Base-by-base conservation (phyloP, 352 stramenopile species). In the Plasmopara viticola region DNA sequence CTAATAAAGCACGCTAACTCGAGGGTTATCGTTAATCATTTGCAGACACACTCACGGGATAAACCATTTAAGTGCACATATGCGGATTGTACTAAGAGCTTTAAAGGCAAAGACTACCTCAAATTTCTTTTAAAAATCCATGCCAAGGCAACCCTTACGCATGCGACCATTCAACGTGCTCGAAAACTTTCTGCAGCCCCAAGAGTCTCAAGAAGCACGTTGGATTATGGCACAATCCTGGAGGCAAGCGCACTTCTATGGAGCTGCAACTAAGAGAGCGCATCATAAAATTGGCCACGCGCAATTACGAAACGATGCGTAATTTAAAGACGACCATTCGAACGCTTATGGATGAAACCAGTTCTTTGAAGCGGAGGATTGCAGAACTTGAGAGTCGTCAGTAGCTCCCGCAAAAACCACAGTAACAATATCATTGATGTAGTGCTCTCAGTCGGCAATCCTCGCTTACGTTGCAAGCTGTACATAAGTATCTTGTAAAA, bases 61-160 rank as follows among this genome's bases (percentile, higher is more conserved):
- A 92, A 93, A 45, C 84, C 84, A 38, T 94, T 87, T 66, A 88
- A 88, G 48, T 94, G 84, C 65, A 87, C 78, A 47, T 92, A 91
- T 58, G 64, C 70, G 12, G 83, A 86, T 50, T 95, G 85, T 53
- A 77, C 67, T 30, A 94, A 94, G 71, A 89, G 84, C 60, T 94
- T 94, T 50, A 91, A 91, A 63, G 81, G 81, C 33, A 91, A 91
- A 51, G 81, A 91, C 30, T 91, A 91, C 50, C 59, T 91, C 30
- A 72, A 91, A 42, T 91, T 91, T 47, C 81, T 88, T 45, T 58
- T 91, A n/a, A 91, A 91, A 56, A 89, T 91, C 50, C 81, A 91
- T 34, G 74, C 68, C 0, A 91, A 59, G 81, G 81, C 8, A 85
- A 88, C 42, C 81, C 81, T 43, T 91, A 91, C 61, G 77, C 81